phyloP scores from a whole-genome alignment of 306 rosid genomes.

The barrel medic (Medicago truncatula) region DNA sequence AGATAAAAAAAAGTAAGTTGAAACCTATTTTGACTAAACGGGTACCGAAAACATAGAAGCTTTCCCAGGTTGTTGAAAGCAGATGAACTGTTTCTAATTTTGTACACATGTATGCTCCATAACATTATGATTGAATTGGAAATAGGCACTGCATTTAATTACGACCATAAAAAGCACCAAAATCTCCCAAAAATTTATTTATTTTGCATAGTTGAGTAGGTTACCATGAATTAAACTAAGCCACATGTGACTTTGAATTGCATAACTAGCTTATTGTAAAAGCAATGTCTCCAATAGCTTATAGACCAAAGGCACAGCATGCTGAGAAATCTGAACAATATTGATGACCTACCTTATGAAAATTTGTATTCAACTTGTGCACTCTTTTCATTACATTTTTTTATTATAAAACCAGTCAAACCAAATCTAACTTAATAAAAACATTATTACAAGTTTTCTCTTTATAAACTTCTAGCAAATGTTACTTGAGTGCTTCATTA shows the following conservation, averaged over 20 bases:
- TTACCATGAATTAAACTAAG: constrained; percentile 31
- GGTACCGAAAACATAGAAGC: background rate
- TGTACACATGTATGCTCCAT: background rate
- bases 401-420: constrained; percentile 51
- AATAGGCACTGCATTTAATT: constrained; percentile 11
- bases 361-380: constrained; percentile 31
- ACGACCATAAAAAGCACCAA: constrained; percentile 35
- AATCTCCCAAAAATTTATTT: background rate
- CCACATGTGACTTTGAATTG: constrained; percentile 4
- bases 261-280: constrained; percentile 37
- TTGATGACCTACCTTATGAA: constrained; percentile 74
- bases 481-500: constrained; percentile 32
- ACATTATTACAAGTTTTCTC: constrained; percentile 55
- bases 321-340: constrained; percentile 46
- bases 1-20: background rate
- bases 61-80: constrained; percentile 46
- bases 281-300: constrained; percentile 37
- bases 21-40: constrained; percentile 25
- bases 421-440: constrained; percentile 59
- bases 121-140: background rate
- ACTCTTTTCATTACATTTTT: background rate
- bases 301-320: constrained; percentile 5
- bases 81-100: constrained; percentile 33
- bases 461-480: constrained; percentile 43
- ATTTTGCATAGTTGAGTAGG: constrained; percentile 16